A percentile compares a stretch with the other conserved stretches of the same genome.
Conservation (phyloP, 495 filamentous ascomycete genomes). For the Schizothecium vesticola region DNA sequence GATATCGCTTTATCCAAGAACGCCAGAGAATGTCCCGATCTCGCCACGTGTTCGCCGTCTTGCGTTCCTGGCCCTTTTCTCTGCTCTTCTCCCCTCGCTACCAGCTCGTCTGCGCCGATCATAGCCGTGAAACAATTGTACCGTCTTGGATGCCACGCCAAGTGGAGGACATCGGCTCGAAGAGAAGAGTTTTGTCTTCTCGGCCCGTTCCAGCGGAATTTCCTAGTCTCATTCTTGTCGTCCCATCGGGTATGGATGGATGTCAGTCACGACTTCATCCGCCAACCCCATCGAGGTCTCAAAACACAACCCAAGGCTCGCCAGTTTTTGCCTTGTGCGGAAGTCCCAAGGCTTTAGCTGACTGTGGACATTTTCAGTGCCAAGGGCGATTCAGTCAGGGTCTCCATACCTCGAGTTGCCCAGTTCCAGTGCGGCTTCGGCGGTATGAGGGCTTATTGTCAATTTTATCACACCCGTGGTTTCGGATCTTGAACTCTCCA, state of each 20-base stretch:
- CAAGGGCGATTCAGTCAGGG: background rate
- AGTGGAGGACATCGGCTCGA: background rate
- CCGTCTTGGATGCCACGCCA: background rate
- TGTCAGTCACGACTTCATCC: background rate
- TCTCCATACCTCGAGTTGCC: background rate
- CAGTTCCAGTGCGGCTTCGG: background rate
- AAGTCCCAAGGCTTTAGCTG: background rate
- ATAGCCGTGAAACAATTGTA: background rate
- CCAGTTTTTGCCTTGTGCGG: background rate
- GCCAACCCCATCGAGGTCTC: background rate
- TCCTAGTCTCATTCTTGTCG: background rate
- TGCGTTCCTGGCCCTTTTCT: background rate
- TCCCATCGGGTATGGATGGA: too few species aligned
- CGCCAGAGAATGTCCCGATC: background rate
- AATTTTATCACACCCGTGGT: background rate
- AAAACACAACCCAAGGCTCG: background rate
- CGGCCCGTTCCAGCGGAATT: background rate
- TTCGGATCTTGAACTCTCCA: background rate
- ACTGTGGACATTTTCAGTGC: background rate
- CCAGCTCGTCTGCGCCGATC: background rate
- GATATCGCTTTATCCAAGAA: background rate
- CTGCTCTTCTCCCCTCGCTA: background rate
- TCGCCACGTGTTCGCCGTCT: background rate
- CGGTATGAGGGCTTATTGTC: background rate
- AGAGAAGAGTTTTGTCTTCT: background rate